phyloP scores from a whole-genome alignment of 148 eudicot species.

The Fagopyrum esculentum region DNA sequence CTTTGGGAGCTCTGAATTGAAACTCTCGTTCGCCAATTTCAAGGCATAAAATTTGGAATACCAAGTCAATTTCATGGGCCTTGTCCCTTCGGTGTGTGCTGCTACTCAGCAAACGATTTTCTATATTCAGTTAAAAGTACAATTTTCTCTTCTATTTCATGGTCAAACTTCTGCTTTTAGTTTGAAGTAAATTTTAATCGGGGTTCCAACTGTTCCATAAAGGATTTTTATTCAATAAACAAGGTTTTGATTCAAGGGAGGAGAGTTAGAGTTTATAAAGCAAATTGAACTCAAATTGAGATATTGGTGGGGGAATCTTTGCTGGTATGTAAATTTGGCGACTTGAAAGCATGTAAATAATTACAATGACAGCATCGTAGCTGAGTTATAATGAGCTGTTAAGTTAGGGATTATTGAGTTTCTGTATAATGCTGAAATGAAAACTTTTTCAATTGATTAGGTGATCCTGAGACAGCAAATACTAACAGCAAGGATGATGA shows the following conservation, averaged over 20 bases:
- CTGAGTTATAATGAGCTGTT: neutral
- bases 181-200: neutral
- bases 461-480: slow-evolving; percentile 31
- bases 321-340: neutral
- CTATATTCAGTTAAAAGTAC: neutral
- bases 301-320: neutral
- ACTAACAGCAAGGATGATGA: slow-evolving; percentile 21
- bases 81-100: neutral
- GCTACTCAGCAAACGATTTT: neutral
- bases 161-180: slow-evolving; percentile 4
- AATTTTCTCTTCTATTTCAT: neutral
- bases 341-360: neutral
- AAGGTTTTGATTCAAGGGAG: neutral
- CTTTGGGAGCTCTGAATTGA: neutral
- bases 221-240: neutral
- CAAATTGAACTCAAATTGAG: neutral
- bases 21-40: neutral
- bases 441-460: slow-evolving; percentile 12
- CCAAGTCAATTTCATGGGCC: neutral
- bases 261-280: neutral
- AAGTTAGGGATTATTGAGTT: neutral
- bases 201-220: neutral
- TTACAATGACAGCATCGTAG: neutral
- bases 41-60: neutral
- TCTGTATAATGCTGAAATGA: neutral